Evolutionary conservation across 2,329 filamentous ascomycete genomes (phyloP).

Genomic region (Amauroascus verrucosus): DNA sequence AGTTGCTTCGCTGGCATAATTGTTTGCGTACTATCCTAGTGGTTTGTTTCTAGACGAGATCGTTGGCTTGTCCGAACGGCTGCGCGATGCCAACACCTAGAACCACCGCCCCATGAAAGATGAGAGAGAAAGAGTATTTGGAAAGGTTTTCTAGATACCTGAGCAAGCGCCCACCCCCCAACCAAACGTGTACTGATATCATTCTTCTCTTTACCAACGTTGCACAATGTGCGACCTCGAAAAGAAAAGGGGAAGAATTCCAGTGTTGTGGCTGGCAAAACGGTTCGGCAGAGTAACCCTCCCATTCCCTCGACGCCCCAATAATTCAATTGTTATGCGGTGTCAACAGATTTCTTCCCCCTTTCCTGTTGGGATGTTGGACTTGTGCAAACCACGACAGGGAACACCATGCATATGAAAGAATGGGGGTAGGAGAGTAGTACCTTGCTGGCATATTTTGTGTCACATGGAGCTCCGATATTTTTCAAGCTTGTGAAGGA

Average conservation of each 20-base stretch:
- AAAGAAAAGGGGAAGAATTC: neutral
- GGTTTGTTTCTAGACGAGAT: neutral
- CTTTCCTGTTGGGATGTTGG: neutral
- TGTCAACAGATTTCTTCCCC: neutral
- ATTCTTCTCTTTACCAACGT: neutral
- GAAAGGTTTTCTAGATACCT: neutral
- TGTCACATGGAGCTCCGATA: neutral
- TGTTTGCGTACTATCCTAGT: neutral
- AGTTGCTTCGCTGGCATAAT: neutral
- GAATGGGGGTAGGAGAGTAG: too few relatives aligned
- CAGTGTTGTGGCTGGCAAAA: neutral
- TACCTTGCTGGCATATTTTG: neutral
- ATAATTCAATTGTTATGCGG: conserved; percentile 9
- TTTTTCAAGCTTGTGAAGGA: neutral
- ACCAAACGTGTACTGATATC: conserved; percentile 3
- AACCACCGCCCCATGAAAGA: too few relatives aligned
- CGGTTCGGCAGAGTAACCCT: neutral
- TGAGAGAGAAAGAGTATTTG: neutral
- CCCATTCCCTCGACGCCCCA: neutral
- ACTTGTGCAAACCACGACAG: neutral
- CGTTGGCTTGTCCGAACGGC: neutral
- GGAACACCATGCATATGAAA: neutral
- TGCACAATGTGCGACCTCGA: neutral
- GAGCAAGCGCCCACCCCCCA: neutral
- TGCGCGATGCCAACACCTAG: neutral